Evolutionary conservation across 441 rosid species (phyloP), one percentile per base, ranked within the genome.

Genomic region (Macaranga tanarius): DNA sequence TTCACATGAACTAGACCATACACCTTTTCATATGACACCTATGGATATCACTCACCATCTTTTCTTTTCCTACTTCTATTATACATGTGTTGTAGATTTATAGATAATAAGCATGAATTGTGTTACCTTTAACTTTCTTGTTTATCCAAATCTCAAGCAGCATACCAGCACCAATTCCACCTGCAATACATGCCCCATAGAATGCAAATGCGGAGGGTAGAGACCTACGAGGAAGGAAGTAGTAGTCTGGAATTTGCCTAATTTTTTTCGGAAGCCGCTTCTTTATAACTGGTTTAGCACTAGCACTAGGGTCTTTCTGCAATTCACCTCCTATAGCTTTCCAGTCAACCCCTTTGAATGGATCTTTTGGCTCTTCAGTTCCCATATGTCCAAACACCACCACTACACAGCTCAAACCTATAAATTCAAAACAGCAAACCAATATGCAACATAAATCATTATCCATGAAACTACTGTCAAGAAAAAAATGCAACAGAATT

Each of bases 151-250:
- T 67, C 85, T 93, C 97, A 22, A 91, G 17, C 75, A 91, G 72
- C 96, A 93, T 93, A 70, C 95, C 98, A 64, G 96, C 95, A 69
- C 97, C 96, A 45, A 93, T 77, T 65, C 96, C 97, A 70, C 88
- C 92, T 0, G 91, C 90, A 73, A 92, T 85, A 70, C 88, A 90
- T 2, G 93, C 83, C 28, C 97, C 95, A 50, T 80, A 90, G 75
- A 85, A 86, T 67, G 87, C 91, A 63, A 92, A 69, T 66, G 92
- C 79, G 3, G 51, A 65, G 22, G 95, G 83, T 56, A 77, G 67
- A 25, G 93, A 84, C 75, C 69, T 79, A 8, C 93, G 83, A 44
- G 98, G 96, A 62, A 93, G 89, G 78, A 92, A 93, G 79, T 92
- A 93, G 70, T 79, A 89, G 9, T 90, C 96, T 45, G 95, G 96